These are phyloP conservation scores for Backusella tuberculispora DNA, from an alignment of 192 early-diverging fungal genomes.

Conservation along the genomic window DNA sequence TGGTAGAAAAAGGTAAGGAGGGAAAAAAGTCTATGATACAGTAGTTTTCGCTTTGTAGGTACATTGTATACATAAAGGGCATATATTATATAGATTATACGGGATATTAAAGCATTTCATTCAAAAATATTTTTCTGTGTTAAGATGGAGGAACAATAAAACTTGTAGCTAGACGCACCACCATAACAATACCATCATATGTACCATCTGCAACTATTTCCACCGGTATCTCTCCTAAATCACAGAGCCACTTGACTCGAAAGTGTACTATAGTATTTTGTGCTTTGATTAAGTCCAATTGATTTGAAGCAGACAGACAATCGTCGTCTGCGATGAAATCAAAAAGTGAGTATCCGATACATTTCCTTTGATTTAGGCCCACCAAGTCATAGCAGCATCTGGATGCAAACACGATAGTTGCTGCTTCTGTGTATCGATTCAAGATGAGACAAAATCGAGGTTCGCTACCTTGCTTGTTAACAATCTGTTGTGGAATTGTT, in stretches of 20 bases:
- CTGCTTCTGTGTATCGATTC: slow-evolving; percentile 16
- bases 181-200: slow-evolving; percentile 32
- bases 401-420: slow-evolving; percentile 14
- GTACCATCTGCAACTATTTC: slow-evolving; percentile 21
- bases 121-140: neutral
- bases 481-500: neutral
- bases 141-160: neutral
- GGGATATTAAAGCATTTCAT: neutral
- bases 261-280: slow-evolving; percentile 3
- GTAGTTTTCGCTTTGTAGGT: neutral
- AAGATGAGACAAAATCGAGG: slow-evolving; percentile 34
- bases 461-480: neutral
- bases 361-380: neutral
- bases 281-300: slow-evolving; percentile 10
- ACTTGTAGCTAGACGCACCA: slow-evolving; percentile 13
- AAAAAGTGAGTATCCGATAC: slow-evolving; percentile 15
- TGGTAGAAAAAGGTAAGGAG: neutral
- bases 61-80: neutral
- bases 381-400: neutral
- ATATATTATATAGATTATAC: neutral
- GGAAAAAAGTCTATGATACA: neutral
- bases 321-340: slow-evolving; percentile 18
- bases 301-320: slow-evolving; percentile 1
- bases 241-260: slow-evolving; percentile 21
- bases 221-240: slow-evolving; percentile 12